Conservation (phyloP, 2,329 filamentous ascomycete species). For the Aspergillus fumigatus region DNA sequence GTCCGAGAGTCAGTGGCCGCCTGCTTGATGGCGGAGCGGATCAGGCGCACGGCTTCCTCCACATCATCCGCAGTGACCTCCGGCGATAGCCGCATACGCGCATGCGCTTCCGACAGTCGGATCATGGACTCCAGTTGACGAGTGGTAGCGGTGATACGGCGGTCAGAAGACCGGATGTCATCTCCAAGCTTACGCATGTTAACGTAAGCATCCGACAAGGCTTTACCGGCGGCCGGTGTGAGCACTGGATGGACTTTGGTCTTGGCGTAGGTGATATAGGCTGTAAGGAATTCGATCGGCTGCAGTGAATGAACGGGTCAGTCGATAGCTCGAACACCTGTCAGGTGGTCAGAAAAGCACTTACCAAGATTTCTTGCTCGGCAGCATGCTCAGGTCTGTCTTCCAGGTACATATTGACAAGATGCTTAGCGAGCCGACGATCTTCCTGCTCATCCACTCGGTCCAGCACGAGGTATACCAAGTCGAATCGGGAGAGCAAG, state of each 20-base stretch:
- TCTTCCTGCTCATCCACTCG: constrained; percentile 87
- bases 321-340: not conserved
- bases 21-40: constrained; percentile 91
- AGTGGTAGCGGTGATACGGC: constrained; percentile 95
- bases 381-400: constrained; percentile 83
- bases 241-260: constrained; percentile 78
- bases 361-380: constrained; percentile 72
- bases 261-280: constrained; percentile 95
- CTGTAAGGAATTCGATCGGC: constrained; percentile 92
- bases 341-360: constrained; percentile 29
- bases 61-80: constrained; percentile 80
- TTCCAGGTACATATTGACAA: constrained; percentile 95
- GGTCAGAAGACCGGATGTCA: constrained; percentile 80
- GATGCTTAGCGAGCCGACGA: constrained; percentile 81
- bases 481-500: constrained; percentile 88
- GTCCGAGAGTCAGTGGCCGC: constrained; percentile 89
- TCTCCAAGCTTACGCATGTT: constrained; percentile 92
- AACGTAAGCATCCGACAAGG: constrained; percentile 82
- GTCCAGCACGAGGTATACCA: constrained; percentile 95
- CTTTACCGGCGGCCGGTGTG: constrained; percentile 72
- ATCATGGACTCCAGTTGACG: constrained; percentile 98
- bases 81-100: constrained; percentile 85
- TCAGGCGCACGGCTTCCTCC: constrained; percentile 82
- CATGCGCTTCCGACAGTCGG: constrained; percentile 89
- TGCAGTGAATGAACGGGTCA: constrained; percentile 28